phyloP scores from a whole-genome alignment of 345 rosid species.

The Ricinus communis region DNA sequence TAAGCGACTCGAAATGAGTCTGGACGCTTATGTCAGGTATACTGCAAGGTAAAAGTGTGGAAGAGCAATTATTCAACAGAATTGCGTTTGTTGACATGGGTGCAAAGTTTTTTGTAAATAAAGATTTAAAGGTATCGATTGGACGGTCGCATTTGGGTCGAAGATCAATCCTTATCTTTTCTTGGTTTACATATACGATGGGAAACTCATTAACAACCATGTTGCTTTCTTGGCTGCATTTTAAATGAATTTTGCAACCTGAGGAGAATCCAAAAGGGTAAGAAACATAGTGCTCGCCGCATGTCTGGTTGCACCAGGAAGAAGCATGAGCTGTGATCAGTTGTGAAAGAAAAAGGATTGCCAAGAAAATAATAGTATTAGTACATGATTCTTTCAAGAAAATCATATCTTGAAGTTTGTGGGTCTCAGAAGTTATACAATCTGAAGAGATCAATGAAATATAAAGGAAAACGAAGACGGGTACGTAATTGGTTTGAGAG shows the following conservation, averaged over 20 bases:
- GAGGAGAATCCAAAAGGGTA: slow-evolving; percentile 73
- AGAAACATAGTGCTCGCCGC: slow-evolving; percentile 25
- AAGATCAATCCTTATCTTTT: slow-evolving; percentile 37
- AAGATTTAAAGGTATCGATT: slow-evolving; percentile 30
- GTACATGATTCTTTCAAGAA: too few relatives aligned
- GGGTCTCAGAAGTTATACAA: too few relatives aligned
- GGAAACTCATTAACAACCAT: slow-evolving; percentile 34
- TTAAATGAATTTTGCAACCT: slow-evolving; percentile 48
- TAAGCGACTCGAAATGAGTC: slow-evolving; percentile 34
- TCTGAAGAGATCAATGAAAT: background rate
- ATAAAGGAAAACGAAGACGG: background rate
- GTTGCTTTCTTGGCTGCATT: slow-evolving; percentile 33
- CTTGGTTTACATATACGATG: slow-evolving; percentile 9
- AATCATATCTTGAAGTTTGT: slow-evolving; percentile 1
- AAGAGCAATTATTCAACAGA: slow-evolving; percentile 42
- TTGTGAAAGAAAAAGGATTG: slow-evolving; percentile 1
- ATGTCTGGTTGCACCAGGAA: slow-evolving; percentile 34
- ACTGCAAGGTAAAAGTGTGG: slow-evolving; percentile 13
- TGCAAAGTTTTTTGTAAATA: slow-evolving; percentile 42
- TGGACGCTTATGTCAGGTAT: slow-evolving; percentile 31
- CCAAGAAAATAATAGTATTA: background rate
- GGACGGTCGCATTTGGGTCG: slow-evolving; percentile 52
- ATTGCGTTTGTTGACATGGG: slow-evolving; percentile 45
- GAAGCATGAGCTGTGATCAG: slow-evolving; percentile 13
- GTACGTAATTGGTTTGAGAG: too few relatives aligned